Base-by-base conservation (phyloP, 257 asterid genomes). In the Jacaranda copaia region DNA sequence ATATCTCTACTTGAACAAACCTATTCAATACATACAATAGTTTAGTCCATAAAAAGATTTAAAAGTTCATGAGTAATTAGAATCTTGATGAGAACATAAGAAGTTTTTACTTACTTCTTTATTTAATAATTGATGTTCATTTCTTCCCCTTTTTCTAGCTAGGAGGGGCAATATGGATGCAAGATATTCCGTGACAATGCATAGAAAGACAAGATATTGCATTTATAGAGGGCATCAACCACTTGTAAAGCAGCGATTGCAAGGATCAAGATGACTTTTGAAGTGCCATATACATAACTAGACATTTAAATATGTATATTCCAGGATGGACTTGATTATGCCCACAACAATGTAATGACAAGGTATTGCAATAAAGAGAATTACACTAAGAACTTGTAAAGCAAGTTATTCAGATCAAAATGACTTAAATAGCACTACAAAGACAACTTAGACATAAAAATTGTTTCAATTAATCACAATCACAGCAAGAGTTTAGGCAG, bases 1-100 rank as follows among this genome's bases (percentile, higher is more conserved):
- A 91, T 86, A 84, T 93, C 96, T 84, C 88, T 84, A 57, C 82
- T 84, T 6, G 94, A 91, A 74, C 89, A 83, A 68, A 88, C 85
- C 97, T 93, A 79, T 16, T 60, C 25, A 79, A 18, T 9, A 69
- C 38, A 59, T 11, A 70, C 4, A 25, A 56, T 35, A 62, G 36
- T 8, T 45, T 68, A 68, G 66, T 11, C 69, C 55, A 16, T 60
- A 19, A 46, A 25, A 35, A 16, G 11, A 42, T 43, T n/a, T 74
- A 25, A 60, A 25, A 53, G 53, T 16, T 68, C 70, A 56, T 39
- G 67, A 66, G 78, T 35, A 53, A 19, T 45, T 52, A 38, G 65
- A 40, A 52, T 64, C 67, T 75, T 40, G 66, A 72, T 3, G 16
- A 8, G 15, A 52, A 61, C 8, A 25, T 5, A 6, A 59, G 40